Conservation (phyloP, 805 yeast genomes). For the Zygotorulaspora danielsina region DNA sequence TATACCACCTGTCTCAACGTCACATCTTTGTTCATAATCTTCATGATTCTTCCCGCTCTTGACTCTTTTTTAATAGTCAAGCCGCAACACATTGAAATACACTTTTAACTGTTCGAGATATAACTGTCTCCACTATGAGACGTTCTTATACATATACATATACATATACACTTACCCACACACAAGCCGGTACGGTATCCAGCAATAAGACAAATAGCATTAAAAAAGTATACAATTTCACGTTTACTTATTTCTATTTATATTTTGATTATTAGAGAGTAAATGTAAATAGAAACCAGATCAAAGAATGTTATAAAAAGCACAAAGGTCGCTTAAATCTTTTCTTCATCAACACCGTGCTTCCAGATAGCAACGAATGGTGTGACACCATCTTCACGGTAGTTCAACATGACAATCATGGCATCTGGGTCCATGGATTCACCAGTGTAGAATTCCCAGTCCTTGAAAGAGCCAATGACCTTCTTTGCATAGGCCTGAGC, state of each 20-base stretch:
- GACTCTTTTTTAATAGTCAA: too few species aligned
- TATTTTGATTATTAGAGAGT: slow-evolving; percentile 1
- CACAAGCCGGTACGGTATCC: too few species aligned
- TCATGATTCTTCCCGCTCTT: too few species aligned
- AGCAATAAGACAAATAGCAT: neutral
- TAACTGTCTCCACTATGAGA: too few species aligned
- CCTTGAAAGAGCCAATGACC: slow-evolving; percentile 90
- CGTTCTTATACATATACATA: too few species aligned
- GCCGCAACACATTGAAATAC: too few species aligned
- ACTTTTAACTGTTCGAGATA: too few species aligned
- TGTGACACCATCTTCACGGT: slow-evolving; percentile 99
- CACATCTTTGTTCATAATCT: too few species aligned
- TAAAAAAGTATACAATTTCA: neutral
- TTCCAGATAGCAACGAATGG: slow-evolving; percentile 98
- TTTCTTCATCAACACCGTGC: slow-evolving; percentile 89
- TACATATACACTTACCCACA: too few species aligned
- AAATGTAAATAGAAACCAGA: neutral
- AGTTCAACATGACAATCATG: slow-evolving; percentile 96
- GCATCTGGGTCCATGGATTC: slow-evolving; percentile 99
- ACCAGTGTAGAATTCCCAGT: slow-evolving; percentile 99
- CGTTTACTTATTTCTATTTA: slow-evolving; percentile 1
- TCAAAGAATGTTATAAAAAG: slow-evolving; percentile 1
- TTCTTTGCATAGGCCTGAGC: slow-evolving; percentile 95
- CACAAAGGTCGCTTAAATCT: slow-evolving; percentile 59
- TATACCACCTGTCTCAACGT: too few species aligned